Base-by-base conservation (phyloP, 23 red algal genomes). In the Rhodosorus marinus region DNA sequence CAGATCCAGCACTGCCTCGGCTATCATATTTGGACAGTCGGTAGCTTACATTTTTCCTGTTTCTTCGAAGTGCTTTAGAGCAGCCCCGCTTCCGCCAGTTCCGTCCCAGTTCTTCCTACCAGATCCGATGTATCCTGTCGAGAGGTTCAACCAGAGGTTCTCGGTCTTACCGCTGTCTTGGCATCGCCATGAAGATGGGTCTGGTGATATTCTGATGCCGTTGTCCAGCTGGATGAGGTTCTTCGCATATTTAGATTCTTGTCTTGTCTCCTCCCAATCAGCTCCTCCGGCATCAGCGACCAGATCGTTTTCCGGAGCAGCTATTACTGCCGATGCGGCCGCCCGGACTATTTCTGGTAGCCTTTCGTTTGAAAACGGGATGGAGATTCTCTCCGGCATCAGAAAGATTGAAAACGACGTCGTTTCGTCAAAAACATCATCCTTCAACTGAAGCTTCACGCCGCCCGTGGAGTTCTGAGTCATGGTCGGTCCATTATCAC, bases 61-160 rank as follows among this genome's bases (percentile, higher is more conserved):
- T 20, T 67, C 60, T 28, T 92, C 64, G 29, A 52, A 92, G 35
- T 92, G 83, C 36, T 45, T 59, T 20, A 72, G 59, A 17, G 83
- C 83, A 6, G 74, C 72, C 0, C 79, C 75, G 24, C 59, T 79
- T 14, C 67, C 70, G 5, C 75, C 73, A 1, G 50, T 57, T 30
- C 70, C 73, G 51, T 66, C 83, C 59, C 67, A 80, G 40, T 84
- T 80, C 33, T 60, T 45, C 14, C 88, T 45, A 24, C 78, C 88
- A 24, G 64, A 74, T 5, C 77, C 77, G 65, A 82, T 70, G 45
- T 80, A 69, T 58, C 77, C 64, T 1, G 62, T 80, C 20, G 62
- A 62, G 20, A 95, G 58, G 47, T 81, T 82, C 26, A 95, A 57
- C 88, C 88, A 95, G 22, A 95, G 68, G 63, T 95, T 95, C 28